Evolutionary conservation across 768 basidiomycete genomes (phyloP).

Genomic region (Pulveroboletus sp.): DNA sequence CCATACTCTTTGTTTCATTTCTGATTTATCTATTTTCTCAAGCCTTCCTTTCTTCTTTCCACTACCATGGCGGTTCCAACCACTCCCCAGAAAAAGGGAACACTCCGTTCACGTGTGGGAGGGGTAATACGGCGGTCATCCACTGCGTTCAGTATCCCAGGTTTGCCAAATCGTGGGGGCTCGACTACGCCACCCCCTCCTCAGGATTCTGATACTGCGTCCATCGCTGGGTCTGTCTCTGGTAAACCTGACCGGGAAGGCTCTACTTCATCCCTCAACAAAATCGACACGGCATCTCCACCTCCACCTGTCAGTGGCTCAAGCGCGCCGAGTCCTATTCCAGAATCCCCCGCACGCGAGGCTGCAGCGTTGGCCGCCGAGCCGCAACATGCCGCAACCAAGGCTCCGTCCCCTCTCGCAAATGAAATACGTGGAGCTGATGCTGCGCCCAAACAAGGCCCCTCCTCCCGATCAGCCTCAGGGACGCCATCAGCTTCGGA

Average conservation of each 20-base stretch:
- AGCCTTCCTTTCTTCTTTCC: slow-evolving; percentile 5
- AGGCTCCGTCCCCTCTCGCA: slow-evolving; percentile 42
- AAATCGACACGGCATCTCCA: slow-evolving; percentile 32
- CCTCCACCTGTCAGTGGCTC: slow-evolving; percentile 17
- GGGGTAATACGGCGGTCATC: slow-evolving; percentile 59
- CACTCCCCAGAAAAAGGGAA: slow-evolving; percentile 33
- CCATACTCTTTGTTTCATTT: slow-evolving; percentile 1
- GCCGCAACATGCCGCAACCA: slow-evolving; percentile 17
- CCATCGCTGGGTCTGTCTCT: slow-evolving; percentile 24
- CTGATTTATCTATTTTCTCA: slow-evolving; percentile 8
- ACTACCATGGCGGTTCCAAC: slow-evolving; percentile 27
- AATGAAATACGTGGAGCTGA: slow-evolving; percentile 23
- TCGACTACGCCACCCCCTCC: slow-evolving; percentile 24
- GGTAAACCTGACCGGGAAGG: slow-evolving; percentile 28
- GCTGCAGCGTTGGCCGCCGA: slow-evolving; percentile 38
- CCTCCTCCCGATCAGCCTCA: slow-evolving; percentile 19
- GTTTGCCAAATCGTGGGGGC: slow-evolving; percentile 27
- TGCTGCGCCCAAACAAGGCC: slow-evolving; percentile 11
- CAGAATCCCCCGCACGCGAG: slow-evolving; percentile 64
- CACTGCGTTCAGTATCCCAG: slow-evolving; percentile 42
- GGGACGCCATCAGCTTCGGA: slow-evolving; percentile 16
- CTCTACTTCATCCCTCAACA: slow-evolving; percentile 28
- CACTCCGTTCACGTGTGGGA: slow-evolving; percentile 58
- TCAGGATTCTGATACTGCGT: slow-evolving; percentile 26
- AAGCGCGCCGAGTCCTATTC: slow-evolving; percentile 56